Base-by-base conservation (phyloP, 106 monocot species). In the Dioscorea zingiberensis region DNA sequence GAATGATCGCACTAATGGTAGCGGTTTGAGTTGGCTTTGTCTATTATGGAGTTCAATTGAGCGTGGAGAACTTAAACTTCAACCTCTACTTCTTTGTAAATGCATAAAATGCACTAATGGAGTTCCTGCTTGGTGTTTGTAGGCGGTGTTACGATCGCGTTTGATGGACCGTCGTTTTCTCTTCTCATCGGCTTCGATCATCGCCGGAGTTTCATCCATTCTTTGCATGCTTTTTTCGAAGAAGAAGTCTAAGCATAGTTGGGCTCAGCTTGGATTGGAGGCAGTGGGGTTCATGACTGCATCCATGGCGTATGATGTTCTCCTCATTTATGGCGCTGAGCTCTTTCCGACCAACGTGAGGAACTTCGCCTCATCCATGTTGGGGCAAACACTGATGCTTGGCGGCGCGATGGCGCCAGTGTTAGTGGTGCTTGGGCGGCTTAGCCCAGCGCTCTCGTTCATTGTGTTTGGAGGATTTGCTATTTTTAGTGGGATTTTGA, bases 31-130 rank as follows among this genome's bases (percentile, higher is more conserved):
- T 90, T 28, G 93, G 93, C 1, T 78, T 93, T 15, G 83, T 93
- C 28, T 93, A 93, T 77, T 93, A 93, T 65, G 93, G 88, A 13
- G 73, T 93, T 5, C 87, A 91, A 55, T 69, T 91, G n/a, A 91
- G 87, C 68, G 91, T 91, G 0, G 88, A 83, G 73, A 93, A 93
- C 64, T 71, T 93, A 16, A 76, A 74, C 65, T 88, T 88, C 67
- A 85, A 93, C 21, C 72, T 93, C 26, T 93, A 93, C 72, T 73
- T 88, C 56, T 71, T 82, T 17, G 93, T 88, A 17, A 85, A 72
- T 0, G 76, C 80, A n/a, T n/a, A n/a, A 13, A 88, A 93, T 69
- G 93, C 88, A 1, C 25, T 85, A 18, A 85, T 85, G 80, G 88
- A 88, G 54, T 76, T 93, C 93, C 93, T 0, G 80, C 83, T 6